Evolutionary conservation across 331 rosid species (phyloP).

Genomic region (Erythrophleum ivorense): DNA sequence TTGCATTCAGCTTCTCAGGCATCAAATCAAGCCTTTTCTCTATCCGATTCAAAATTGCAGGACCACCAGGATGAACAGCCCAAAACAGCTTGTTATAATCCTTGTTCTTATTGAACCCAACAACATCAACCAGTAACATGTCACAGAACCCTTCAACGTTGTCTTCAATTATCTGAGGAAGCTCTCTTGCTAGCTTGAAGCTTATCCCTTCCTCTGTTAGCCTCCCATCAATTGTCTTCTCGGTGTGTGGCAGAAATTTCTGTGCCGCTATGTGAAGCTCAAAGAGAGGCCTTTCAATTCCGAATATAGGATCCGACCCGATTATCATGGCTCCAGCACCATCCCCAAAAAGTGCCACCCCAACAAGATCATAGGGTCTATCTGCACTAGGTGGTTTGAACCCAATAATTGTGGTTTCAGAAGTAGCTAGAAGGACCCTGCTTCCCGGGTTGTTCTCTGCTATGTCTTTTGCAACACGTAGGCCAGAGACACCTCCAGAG

Average conservation of each 20-base stretch:
- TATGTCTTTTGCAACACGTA: constrained; percentile 83
- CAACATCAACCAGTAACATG: constrained; percentile 50
- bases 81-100: constrained; percentile 74
- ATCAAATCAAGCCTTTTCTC: constrained; percentile 83
- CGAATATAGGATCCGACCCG: constrained; percentile 65
- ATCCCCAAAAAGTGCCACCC: constrained; percentile 93
- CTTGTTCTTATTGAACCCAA: constrained; percentile 40
- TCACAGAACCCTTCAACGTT: constrained; percentile 75
- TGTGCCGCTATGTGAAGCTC: constrained; percentile 88
- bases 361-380: constrained; percentile 92
- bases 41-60: constrained; percentile 79
- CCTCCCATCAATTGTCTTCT: constrained; percentile 81
- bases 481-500: constrained; percentile 91
- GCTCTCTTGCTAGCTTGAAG: constrained; percentile 82
- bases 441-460: constrained; percentile 94
- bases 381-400: constrained; percentile 83
- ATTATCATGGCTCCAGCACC: constrained; percentile 92
- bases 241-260: constrained; percentile 70
- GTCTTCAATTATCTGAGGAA: constrained; percentile 88
- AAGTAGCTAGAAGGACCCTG: constrained; percentile 75
- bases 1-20: constrained; percentile 79
- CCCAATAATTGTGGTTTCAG: constrained; percentile 93
- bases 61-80: constrained; percentile 97
- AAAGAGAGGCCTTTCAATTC: constrained; percentile 69
- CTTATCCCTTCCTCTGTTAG: constrained; percentile 91